These are phyloP conservation scores for Chrysanthemum lavandulifolium DNA, from an alignment of 129 eudicot species.

Conservation along the genomic window DNA sequence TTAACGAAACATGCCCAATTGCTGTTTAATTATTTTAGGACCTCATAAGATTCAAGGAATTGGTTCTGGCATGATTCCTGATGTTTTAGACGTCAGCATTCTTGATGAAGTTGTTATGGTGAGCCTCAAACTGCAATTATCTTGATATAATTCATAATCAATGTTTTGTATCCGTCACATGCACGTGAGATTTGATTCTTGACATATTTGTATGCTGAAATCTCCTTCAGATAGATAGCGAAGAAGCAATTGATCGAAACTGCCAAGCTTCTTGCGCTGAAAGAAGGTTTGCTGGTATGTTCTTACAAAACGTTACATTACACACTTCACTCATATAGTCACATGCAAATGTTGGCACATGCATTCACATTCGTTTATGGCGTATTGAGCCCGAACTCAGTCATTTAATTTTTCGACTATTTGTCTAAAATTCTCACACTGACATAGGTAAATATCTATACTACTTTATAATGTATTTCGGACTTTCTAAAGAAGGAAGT, in stretches of 20 bases:
- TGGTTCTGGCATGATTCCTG: conserved; percentile 57
- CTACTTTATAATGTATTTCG: too few relatives aligned
- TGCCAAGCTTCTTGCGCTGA: conserved; percentile 69
- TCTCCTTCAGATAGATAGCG: conserved; percentile 54
- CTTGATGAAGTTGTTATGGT: conserved; percentile 62
- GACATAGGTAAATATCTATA: too few relatives aligned
- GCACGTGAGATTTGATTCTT: too few relatives aligned
- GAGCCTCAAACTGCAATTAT: conserved; percentile 13
- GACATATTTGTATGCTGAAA: background rate
- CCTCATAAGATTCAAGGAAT: conserved; percentile 70
- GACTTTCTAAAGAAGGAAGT: too few relatives aligned
- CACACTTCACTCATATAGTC: too few relatives aligned
- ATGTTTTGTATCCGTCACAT: background rate
- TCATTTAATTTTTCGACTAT: too few relatives aligned
- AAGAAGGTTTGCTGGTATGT: conserved; percentile 80
- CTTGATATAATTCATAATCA: background rate
- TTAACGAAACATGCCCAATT: conserved; percentile 14
- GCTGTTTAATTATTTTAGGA: conserved; percentile 17
- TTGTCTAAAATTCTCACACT: too few relatives aligned
- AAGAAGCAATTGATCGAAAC: conserved; percentile 76
- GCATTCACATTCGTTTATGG: too few relatives aligned
- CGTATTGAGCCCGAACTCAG: too few relatives aligned
- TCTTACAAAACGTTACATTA: background rate
- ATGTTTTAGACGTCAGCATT: conserved; percentile 49
- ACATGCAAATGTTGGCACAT: too few relatives aligned